A percentile compares a stretch with the other conserved stretches of the same genome.
Evolutionary conservation across 176 grass and related monocot genomes (phyloP).

Genomic region (Microstegium vimineum): DNA sequence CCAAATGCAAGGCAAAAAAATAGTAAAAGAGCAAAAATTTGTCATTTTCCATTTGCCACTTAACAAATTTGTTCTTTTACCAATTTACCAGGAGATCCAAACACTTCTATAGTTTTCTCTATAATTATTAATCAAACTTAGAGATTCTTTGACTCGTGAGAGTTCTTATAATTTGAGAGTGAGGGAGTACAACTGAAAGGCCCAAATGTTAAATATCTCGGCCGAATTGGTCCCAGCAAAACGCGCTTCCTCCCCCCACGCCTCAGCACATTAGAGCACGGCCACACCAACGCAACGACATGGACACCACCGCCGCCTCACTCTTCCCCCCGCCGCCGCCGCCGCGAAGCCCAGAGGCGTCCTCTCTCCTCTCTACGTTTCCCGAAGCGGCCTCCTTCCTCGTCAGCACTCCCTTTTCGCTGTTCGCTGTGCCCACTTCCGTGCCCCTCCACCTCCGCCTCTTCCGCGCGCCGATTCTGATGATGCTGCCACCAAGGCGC

Average conservation of each 20-base stretch:
- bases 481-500: background rate
- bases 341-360: background rate
- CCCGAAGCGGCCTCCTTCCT: background rate
- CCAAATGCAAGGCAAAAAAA: no score
- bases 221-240: background rate
- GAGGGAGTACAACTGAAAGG: no score
- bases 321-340: background rate
- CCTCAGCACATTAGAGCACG: background rate
- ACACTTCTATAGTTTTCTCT: no score
- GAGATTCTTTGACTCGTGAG: no score
- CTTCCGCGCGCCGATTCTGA: slow-evolving; percentile 23
- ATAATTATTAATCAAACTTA: no score
- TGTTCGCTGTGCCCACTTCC: slow-evolving; percentile 39
- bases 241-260: background rate
- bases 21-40: no score
- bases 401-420: slow-evolving; percentile 13
- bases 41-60: no score
- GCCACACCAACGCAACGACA: slow-evolving; percentile 1
- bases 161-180: no score
- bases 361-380: background rate
- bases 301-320: slow-evolving; percentile 35
- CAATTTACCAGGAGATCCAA: no score
- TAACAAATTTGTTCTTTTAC: no score
- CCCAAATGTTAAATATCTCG: background rate
- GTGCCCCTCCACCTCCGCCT: slow-evolving; percentile 10